Conservation (phyloP, 495 filamentous ascomycete genomes). For the Tetracladium setigerum region DNA sequence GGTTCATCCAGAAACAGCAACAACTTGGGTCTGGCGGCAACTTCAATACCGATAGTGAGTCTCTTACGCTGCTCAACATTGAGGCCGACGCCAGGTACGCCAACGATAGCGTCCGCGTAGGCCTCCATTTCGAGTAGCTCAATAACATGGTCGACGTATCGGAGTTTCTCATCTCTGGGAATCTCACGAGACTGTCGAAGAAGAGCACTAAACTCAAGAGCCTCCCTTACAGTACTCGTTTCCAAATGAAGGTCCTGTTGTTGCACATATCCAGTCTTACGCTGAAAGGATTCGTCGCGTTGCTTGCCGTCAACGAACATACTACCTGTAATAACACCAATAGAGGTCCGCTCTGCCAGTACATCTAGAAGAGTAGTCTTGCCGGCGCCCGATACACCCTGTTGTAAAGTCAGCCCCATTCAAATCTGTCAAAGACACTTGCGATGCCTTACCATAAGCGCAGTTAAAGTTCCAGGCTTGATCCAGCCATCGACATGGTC, state of each 20-base stretch:
- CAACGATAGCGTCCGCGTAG: constrained; percentile 74
- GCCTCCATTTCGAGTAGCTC: constrained; percentile 68
- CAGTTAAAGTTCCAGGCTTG: constrained; percentile 79
- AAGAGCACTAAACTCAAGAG: constrained; percentile 36
- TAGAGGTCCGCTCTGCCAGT: constrained; percentile 38
- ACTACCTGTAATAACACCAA: constrained; percentile 45
- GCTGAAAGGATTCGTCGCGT: constrained; percentile 62
- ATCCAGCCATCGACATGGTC: constrained; percentile 84
- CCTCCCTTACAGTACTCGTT: constrained; percentile 36
- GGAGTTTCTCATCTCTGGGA: constrained; percentile 40
- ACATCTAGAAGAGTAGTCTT: constrained; percentile 60
- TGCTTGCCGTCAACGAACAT: constrained; percentile 71
- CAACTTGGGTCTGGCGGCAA: constrained; percentile 79
- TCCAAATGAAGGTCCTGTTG: constrained; percentile 75
- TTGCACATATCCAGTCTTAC: constrained; percentile 77
- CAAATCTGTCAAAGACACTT: too few relatives aligned
- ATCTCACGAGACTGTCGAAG: constrained; percentile 32
- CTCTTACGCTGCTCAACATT: constrained; percentile 81
- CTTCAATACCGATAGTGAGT: constrained; percentile 83
- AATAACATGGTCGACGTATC: constrained; percentile 51
- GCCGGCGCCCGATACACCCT: constrained; percentile 50
- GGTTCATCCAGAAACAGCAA: constrained; percentile 88
- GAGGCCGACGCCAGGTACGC: constrained; percentile 69
- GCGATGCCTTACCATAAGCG: constrained; percentile 58
- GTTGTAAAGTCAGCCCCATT: too few relatives aligned